These are phyloP conservation scores for Pseudofabraea citricarpa DNA, from an alignment of 2,329 filamentous ascomycete genomes.

Conservation along the genomic window DNA sequence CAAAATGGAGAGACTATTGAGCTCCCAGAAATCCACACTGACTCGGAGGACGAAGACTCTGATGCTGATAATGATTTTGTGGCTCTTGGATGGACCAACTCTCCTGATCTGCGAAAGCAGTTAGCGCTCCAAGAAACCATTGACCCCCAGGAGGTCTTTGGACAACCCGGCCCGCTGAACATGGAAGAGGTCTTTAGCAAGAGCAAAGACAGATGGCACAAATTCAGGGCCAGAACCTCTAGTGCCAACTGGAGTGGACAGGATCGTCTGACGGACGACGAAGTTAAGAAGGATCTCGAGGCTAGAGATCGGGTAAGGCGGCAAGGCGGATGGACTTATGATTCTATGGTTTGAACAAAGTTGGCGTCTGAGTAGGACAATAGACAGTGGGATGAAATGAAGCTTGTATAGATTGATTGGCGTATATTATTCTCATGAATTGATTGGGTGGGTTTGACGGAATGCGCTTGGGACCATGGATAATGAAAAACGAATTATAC, in stretches of 20 bases:
- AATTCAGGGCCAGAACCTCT: constrained; percentile 85
- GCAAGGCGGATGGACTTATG: constrained; percentile 81
- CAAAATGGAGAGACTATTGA: constrained; percentile 87
- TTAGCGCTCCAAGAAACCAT: constrained; percentile 79
- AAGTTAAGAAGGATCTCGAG: constrained; percentile 74
- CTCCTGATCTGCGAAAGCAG: constrained; percentile 71
- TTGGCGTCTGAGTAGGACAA: constrained; percentile 1
- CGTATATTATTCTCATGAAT: not conserved
- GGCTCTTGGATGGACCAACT: constrained; percentile 82
- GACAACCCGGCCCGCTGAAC: constrained; percentile 78
- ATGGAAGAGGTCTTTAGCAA: constrained; percentile 97
- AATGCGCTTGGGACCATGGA: too few species aligned
- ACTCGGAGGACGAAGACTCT: constrained; percentile 82
- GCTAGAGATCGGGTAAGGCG: constrained; percentile 73
- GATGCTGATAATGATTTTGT: constrained; percentile 55
- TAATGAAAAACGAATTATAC: too few species aligned
- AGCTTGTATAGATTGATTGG: constrained; percentile 2
- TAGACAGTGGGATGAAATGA: not conserved
- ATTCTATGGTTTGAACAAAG: constrained; percentile 24
- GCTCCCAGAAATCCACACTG: constrained; percentile 91
- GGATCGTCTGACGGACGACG: constrained; percentile 81
- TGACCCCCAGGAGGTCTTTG: constrained; percentile 83
- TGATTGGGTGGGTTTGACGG: too few species aligned
- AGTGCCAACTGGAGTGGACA: constrained; percentile 90
- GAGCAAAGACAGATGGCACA: constrained; percentile 78